phyloP scores from a whole-genome alignment of 345 rosid genomes.

The Rubroshorea leprosula region DNA sequence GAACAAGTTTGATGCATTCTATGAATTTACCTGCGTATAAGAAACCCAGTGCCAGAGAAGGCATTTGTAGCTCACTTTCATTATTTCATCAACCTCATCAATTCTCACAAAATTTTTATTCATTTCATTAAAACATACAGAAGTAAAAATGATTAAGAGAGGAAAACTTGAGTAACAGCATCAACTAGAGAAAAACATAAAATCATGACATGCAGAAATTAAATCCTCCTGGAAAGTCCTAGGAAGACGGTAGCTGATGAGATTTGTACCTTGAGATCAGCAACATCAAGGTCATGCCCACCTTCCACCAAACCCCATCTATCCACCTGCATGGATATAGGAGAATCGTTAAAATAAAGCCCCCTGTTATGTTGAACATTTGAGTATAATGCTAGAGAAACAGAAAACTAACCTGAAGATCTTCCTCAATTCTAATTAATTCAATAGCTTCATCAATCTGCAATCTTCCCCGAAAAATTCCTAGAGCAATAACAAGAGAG shows the following conservation, averaged over 20 bases:
- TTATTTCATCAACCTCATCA: slow-evolving; percentile 19
- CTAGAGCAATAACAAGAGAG: slow-evolving; percentile 65
- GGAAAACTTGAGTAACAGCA: background rate
- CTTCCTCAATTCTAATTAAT: slow-evolving; percentile 93
- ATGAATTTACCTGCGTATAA: background rate
- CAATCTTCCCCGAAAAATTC: slow-evolving; percentile 61
- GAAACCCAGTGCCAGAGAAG: background rate
- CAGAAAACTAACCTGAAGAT: slow-evolving; percentile 57
- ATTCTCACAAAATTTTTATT: slow-evolving; percentile 6
- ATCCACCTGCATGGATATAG: slow-evolving; percentile 49
- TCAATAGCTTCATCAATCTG: slow-evolving; percentile 82
- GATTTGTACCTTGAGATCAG: slow-evolving; percentile 89
- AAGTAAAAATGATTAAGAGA: background rate
- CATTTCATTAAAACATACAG: background rate
- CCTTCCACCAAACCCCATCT: slow-evolving; percentile 98
- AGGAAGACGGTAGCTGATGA: slow-evolving; percentile 84
- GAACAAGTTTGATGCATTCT: no score
- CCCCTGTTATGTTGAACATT: background rate
- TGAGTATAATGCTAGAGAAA: background rate
- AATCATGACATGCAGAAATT: slow-evolving; percentile 2
- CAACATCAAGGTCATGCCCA: slow-evolving; percentile 87
- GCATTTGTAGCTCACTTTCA: background rate
- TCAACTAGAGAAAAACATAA: slow-evolving; percentile 7
- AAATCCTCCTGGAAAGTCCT: slow-evolving; percentile 57
- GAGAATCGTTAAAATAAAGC: slow-evolving; percentile 4